Base-by-base conservation (phyloP, 1,284 basidiomycete species). In the Uromyces viciae-fabae region DNA sequence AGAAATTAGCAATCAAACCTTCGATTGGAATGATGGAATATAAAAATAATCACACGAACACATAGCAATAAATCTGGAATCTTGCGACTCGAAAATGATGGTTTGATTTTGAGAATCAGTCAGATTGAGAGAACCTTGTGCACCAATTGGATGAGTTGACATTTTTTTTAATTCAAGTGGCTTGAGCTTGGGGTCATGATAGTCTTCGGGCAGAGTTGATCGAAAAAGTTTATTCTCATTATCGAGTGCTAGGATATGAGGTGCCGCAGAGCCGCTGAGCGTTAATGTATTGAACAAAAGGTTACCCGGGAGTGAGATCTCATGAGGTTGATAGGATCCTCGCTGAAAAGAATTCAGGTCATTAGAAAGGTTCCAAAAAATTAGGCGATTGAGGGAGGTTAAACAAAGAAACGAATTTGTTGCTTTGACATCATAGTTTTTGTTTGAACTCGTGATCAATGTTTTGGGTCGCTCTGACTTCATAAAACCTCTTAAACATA, bases 201-300 rank as follows among this genome's bases (percentile, higher is more conserved):
- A n/a, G 5, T 33, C 40, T 72, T 72, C 28, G 49, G 43, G 46
- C n/a, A 72, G 49, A 36, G 17, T 17, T 49, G 33, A 19, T 72
- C 58, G 46, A 49, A 64, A 36, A n/a, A 76, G 28, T 46, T 76
- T 38, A 38, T 60, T 43, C 62, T 76, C 58, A 43, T n/a, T 64
- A 11, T 60, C 60, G 36, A 64, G 43, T 22, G 74, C 74, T 43
- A 76, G 58, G n/a, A 76, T 64, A 33, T 22, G n/a, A 22, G 58
- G 28, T 28, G 43, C 17, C 28, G 22, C 43, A 60, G 40, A 36
- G 43, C n/a, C 1, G 64, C 22, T 43, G 40, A 8, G 64, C 15
- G 64, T 22, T 19, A 68, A 38, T 4, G 64, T 43, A 25, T 36
- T 62, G 60, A 68, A 14, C 40, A 68, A 40, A 43, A 68, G 40